Conservation (phyloP, 2,329 filamentous ascomycete genomes). For the Monosporascus sp. region DNA sequence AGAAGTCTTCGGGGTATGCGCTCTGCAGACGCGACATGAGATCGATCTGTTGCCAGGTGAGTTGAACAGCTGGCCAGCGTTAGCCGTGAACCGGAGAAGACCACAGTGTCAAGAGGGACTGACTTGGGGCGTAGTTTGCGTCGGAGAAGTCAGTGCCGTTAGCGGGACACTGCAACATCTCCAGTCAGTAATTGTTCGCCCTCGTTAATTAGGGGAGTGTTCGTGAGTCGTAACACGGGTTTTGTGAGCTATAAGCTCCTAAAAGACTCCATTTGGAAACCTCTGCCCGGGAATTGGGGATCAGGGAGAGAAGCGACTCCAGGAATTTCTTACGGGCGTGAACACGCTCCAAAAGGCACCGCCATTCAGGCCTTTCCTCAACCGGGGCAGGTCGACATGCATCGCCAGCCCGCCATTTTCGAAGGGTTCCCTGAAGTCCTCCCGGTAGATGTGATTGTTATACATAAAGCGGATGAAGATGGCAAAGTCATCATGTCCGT, state of each 20-base stretch:
- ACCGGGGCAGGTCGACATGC: constrained; percentile 76
- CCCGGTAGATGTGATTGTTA: constrained; percentile 71
- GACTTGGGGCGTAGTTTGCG: constrained; percentile 63
- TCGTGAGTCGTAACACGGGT: too few species aligned
- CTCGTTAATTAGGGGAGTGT: too few species aligned
- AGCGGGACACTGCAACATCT: constrained; percentile 50
- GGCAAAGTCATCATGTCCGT: constrained; percentile 86
- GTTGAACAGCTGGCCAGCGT: constrained; percentile 56
- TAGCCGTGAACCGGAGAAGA: constrained; percentile 1
- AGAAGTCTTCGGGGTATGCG: constrained; percentile 53
- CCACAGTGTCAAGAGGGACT: constrained; percentile 18
- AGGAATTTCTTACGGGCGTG: constrained; percentile 37
- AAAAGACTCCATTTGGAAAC: too few species aligned
- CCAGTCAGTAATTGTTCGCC: too few species aligned
- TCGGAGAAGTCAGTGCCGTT: constrained; percentile 71
- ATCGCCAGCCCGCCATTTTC: constrained; percentile 60
- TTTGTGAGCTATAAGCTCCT: too few species aligned
- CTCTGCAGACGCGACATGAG: constrained; percentile 53
- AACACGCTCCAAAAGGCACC: constrained; percentile 94
- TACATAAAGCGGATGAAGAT: constrained; percentile 63
- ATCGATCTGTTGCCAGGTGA: constrained; percentile 61
- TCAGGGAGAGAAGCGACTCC: too few species aligned
- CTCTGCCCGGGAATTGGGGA: too few species aligned
- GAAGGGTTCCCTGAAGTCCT: constrained; percentile 70
- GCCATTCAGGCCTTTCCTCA: constrained; percentile 66